Base-by-base conservation (phyloP, 2,329 filamentous ascomycete genomes). In the Neofusicoccum umdonicola region DNA sequence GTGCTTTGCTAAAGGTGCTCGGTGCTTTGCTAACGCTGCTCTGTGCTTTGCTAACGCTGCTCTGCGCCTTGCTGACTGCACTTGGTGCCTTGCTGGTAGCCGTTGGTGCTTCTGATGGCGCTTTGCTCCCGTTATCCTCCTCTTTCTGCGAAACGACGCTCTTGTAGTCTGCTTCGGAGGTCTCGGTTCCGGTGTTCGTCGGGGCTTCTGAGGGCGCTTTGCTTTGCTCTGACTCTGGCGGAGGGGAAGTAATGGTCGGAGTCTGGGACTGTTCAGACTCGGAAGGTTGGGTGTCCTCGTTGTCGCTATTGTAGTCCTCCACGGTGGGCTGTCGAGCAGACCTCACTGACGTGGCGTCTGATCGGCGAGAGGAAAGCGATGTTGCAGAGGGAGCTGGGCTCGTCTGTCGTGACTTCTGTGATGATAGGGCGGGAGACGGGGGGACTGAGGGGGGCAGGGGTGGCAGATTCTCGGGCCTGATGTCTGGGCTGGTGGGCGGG, bases 291-390 rank as follows among this genome's bases (percentile, higher is more conserved):
- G 41, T 47, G 42, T 37, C 56, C n/a, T 65, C 63, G 37, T 35
- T 60, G 22, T 65, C 63, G 13, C 63, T 65, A 17, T 52, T 39
- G 34, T 58, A 61, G 50, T 65, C 63, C 41, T 65, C 63, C 34
- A 65, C 63, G 17, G 54, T 65, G 27, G 63, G 63, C 39, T 65
- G 63, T 17, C 27, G 45, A 9, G 63, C 41, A 12, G 63, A 64
- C 45, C 44, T 50, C 19, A 64, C 52, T 51, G 63, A 64, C 41
- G 54, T 58, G 54, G 54, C 54, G 54, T 58, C 54, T 31, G 54
- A 58, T 44, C 54, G 41, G 54, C 41, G 54, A 35, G 54, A 60
- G 42, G 56, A 35, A 7, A 57, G 34, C 1, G 47, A 52, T 42
- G 35, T 45, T 3, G 19, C 45, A n/a, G 63, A 65, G 2, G 56